Percentiles rank a stretch among this genome's conserved stretches.
Evolutionary conservation across 441 rosid genomes (phyloP).

Genomic region (Capsella rubella): DNA sequence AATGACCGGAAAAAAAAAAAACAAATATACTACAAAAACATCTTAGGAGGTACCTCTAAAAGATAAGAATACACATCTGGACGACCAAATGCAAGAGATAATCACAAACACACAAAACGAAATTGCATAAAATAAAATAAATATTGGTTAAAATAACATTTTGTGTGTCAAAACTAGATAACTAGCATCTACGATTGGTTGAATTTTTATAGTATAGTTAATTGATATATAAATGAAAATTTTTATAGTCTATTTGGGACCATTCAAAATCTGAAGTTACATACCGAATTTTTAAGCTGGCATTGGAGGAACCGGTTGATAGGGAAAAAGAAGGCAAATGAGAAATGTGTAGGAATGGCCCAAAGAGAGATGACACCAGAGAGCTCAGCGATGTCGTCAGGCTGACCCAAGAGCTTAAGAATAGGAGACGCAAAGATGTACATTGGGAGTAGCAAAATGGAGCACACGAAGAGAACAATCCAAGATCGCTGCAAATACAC

Average conservation of each 20-base stretch:
- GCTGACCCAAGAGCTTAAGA: background rate
- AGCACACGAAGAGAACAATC: background rate
- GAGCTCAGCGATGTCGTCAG: background rate
- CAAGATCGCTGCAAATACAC: conserved; percentile 1
- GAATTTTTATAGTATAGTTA: background rate
- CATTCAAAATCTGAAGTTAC: background rate
- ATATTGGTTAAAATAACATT: background rate
- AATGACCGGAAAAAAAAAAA: background rate
- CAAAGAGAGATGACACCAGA: background rate
- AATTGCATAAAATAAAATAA: background rate
- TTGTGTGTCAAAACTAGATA: background rate
- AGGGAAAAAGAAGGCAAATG: background rate
- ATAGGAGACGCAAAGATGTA: background rate
- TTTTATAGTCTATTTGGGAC: background rate
- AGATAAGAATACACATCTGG: background rate
- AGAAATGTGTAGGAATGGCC: background rate
- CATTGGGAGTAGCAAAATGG: background rate
- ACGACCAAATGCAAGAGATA: background rate
- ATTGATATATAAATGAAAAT: background rate
- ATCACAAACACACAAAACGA: background rate
- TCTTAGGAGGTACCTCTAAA: background rate
- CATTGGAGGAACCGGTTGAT: background rate
- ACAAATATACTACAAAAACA: background rate
- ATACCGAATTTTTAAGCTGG: background rate
- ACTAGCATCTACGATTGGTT: background rate